phyloP scores from a whole-genome alignment of 768 basidiomycete species.

The Agrocybe pediades region DNA sequence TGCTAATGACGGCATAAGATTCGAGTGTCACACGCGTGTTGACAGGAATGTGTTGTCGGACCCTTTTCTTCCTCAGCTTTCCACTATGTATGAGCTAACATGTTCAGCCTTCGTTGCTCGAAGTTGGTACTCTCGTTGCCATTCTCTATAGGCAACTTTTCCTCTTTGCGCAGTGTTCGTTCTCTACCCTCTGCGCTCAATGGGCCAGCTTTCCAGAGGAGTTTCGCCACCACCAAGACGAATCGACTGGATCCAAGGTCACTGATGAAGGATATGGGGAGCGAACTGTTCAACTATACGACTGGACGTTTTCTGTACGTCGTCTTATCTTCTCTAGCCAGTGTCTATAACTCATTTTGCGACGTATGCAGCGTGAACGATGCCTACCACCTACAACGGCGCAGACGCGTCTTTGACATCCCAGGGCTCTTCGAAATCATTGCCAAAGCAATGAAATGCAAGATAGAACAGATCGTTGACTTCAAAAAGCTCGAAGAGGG shows the following conservation, averaged over 20 bases:
- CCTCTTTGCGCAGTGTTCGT: slow-evolving; percentile 13
- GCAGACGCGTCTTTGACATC: slow-evolving; percentile 33
- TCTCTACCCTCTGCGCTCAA: slow-evolving; percentile 17
- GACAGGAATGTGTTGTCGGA: too few species aligned
- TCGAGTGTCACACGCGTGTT: too few species aligned
- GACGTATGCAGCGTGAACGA: slow-evolving; percentile 32
- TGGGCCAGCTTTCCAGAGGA: slow-evolving; percentile 14
- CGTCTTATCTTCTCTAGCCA: slow-evolving; percentile 28
- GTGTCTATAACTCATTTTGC: slow-evolving; percentile 25
- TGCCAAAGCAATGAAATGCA: slow-evolving; percentile 28
- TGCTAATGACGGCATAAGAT: too few species aligned
- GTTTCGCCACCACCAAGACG: slow-evolving; percentile 19
- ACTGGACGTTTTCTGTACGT: slow-evolving; percentile 38
- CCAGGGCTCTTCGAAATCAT: slow-evolving; percentile 21
- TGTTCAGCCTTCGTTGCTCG: slow-evolving; percentile 24
- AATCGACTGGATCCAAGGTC: slow-evolving; percentile 21
- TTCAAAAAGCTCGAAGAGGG: slow-evolving; percentile 44
- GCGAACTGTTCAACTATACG: slow-evolving; percentile 37
- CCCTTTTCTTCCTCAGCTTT: too few species aligned
- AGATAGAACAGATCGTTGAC: slow-evolving; percentile 30
- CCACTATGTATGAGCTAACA: too few species aligned
- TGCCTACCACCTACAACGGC: slow-evolving; percentile 36
- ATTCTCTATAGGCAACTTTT: slow-evolving; percentile 18
- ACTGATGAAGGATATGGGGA: slow-evolving; percentile 23
- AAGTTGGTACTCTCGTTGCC: slow-evolving; percentile 22